Percentiles rank a stretch among this genome's conserved stretches.
phyloP scores from a whole-genome alignment of 1,139 yeast species.

The Pichia norvegensis region DNA sequence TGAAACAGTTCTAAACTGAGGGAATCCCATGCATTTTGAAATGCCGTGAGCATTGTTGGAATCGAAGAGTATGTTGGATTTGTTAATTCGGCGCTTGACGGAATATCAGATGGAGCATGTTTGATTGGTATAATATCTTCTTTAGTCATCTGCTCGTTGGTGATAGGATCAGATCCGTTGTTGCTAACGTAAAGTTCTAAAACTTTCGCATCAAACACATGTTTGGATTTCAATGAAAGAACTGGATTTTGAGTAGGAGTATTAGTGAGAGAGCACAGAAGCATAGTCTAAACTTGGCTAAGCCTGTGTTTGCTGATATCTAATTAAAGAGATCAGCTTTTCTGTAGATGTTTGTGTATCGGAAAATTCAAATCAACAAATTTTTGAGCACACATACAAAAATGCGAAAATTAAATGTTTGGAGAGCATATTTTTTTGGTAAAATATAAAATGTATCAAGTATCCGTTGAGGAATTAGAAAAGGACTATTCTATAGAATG shows the following conservation, averaged over 20 bases:
- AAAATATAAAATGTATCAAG: background rate
- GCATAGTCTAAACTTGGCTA: conserved; percentile 6
- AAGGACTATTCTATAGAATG: conserved; percentile 13
- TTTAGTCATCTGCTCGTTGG: conserved; percentile 47
- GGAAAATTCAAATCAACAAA: no score
- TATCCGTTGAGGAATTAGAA: conserved; percentile 16
- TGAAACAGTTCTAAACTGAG: conserved; percentile 73
- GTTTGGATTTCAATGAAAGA: conserved; percentile 64
- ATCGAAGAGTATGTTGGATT: conserved; percentile 45
- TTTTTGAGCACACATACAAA: no score
- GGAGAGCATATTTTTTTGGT: no score
- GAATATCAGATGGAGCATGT: conserved; percentile 3
- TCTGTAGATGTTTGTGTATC: no score
- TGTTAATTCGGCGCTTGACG: conserved; percentile 29
- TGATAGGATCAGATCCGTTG: conserved; percentile 70
- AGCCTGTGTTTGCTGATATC: background rate
- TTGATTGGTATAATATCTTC: conserved; percentile 42
- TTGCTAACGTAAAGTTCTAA: conserved; percentile 57
- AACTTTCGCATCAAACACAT: conserved; percentile 59
- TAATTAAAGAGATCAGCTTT: background rate
- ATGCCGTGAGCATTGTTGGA: conserved; percentile 64
- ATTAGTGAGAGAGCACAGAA: conserved; percentile 48
- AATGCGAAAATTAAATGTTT: no score
- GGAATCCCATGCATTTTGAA: conserved; percentile 90
- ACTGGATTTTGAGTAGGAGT: conserved; percentile 63